These are phyloP conservation scores for Boletus smithii DNA, from an alignment of 1,284 basidiomycete species.

Conservation along the genomic window DNA sequence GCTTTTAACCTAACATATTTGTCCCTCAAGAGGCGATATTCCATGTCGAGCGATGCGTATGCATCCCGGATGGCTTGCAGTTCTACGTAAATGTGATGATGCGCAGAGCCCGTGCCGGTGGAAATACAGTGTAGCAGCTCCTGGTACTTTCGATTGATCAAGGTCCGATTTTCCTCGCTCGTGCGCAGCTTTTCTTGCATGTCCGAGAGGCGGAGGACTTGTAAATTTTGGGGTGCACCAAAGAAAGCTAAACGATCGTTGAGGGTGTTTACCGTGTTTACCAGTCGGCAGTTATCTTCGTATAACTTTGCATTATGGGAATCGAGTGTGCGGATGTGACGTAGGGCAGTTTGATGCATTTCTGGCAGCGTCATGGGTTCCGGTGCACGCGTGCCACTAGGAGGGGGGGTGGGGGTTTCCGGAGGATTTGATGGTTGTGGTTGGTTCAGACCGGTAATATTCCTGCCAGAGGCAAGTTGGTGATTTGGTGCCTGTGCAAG, in stretches of 20 bases:
- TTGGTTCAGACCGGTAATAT: not conserved
- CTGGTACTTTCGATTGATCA: constrained; percentile 25
- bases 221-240: constrained; percentile 16
- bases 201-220: constrained; percentile 18
- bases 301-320: constrained; percentile 47
- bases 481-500: not conserved
- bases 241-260: constrained; percentile 30
- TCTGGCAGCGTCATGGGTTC: constrained; percentile 40
- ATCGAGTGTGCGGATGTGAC: constrained; percentile 33
- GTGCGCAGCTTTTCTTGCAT: constrained; percentile 28
- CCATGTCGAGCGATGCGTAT: constrained; percentile 20
- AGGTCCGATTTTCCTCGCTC: constrained; percentile 17
- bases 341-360: constrained; percentile 34
- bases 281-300: constrained; percentile 48
- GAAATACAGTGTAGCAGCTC: constrained; percentile 20
- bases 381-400: constrained; percentile 34
- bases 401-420: constrained; percentile 20
- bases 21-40: constrained; percentile 21
- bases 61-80: constrained; percentile 19
- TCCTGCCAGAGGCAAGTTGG: constrained; percentile 9
- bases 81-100: constrained; percentile 22
- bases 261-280: constrained; percentile 28
- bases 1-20: constrained; percentile 25
- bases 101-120: constrained; percentile 9
- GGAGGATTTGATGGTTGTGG: constrained; percentile 34